Evolutionary conservation across 1,139 yeast genomes (phyloP), one percentile per base, ranked within the genome.

Genomic region (Yamadazyma sp.): DNA sequence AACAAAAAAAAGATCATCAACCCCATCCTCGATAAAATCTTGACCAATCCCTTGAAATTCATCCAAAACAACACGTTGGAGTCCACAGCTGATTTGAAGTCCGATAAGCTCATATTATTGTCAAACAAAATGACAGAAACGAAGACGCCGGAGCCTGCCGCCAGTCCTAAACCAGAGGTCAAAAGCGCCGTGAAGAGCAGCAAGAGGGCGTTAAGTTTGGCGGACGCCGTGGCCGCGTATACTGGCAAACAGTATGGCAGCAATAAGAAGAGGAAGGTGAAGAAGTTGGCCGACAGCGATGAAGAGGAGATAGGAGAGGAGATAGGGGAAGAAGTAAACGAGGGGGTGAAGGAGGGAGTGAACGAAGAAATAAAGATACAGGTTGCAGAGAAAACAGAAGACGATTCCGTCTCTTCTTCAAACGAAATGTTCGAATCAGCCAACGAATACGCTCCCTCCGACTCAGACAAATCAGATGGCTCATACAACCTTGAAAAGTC

Each of bases 171-270:
- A n/a, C n/a, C 17, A 20, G 21, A 20, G 22, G 26, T 21, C 32
- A 6, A 14, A 10, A 9, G 6, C 31, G 11, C 20, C 12, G 13
- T 27, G 8, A 34, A 38, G 35, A 12, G 36, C 11, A 42, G 42
- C 35, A 50, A 48, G 32, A 67, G 70, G 46, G 79, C 80, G 4
- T 68, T 60, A 46, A 71, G 80, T 22, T 68, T 78, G 76, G 81
- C 81, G 3, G 82, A 77, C 52, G 83, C 83, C 2, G 77, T 78
- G 26, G 81, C 82, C 7, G 73, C 76, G 2, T 78, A 78, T 52
- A 71, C 82, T 1, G 82, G 81, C 16, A 70, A 67, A 48, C 74
- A 69, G 49, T 73, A 70, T 48, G 54, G 72, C 29, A 59, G 47
- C 12, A 52, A 54, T 36, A 62, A 64, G 42, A 59, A 55, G 44